A percentile compares a stretch with the other conserved stretches of the same genome.
These are phyloP conservation scores for Colletotrichum orbiculare DNA, from an alignment of 2,329 filamentous ascomycete genomes.

Conservation along the genomic window DNA sequence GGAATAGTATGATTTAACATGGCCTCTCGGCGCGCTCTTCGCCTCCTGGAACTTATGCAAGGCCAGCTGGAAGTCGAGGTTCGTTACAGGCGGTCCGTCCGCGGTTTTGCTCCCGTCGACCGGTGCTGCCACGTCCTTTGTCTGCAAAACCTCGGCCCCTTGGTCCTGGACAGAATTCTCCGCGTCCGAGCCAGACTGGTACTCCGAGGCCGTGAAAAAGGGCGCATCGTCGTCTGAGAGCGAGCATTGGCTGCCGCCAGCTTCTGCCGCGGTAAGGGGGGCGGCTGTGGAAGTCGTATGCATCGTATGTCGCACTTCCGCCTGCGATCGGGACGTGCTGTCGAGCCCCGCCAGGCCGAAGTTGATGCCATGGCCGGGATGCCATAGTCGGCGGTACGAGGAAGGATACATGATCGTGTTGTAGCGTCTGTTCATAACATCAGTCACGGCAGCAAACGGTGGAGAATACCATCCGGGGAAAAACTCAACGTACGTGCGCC, in stretches of 20 bases:
- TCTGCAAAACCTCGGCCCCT: neutral
- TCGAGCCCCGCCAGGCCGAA: slow-evolving; percentile 39
- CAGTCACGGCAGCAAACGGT: neutral
- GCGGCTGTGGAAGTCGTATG: slow-evolving; percentile 11
- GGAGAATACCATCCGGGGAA: neutral
- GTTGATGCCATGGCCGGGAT: slow-evolving; percentile 46
- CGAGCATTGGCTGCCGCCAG: neutral
- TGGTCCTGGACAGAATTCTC: neutral
- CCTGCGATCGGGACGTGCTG: slow-evolving; percentile 26
- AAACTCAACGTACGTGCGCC: slow-evolving; percentile 4
- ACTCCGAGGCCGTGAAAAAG: slow-evolving; percentile 24
- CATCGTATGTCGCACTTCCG: slow-evolving; percentile 18
- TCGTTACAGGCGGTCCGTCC: too few species aligned
- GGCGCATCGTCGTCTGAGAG: slow-evolving; percentile 19
- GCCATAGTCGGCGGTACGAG: slow-evolving; percentile 45
- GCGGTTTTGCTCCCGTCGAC: neutral
- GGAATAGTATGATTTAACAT: slow-evolving; percentile 71
- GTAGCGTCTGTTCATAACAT: neutral
- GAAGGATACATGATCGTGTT: slow-evolving; percentile 43
- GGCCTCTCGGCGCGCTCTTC: slow-evolving; percentile 55
- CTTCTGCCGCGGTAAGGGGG: neutral
- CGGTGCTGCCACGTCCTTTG: neutral
- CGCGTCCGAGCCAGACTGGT: neutral
- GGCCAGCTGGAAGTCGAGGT: too few species aligned
- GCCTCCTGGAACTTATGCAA: slow-evolving; percentile 47